A percentile compares a stretch with the other conserved stretches of the same genome.
phyloP scores from a whole-genome alignment of 1,284 basidiomycete genomes.

The Trichosporon sp. region DNA sequence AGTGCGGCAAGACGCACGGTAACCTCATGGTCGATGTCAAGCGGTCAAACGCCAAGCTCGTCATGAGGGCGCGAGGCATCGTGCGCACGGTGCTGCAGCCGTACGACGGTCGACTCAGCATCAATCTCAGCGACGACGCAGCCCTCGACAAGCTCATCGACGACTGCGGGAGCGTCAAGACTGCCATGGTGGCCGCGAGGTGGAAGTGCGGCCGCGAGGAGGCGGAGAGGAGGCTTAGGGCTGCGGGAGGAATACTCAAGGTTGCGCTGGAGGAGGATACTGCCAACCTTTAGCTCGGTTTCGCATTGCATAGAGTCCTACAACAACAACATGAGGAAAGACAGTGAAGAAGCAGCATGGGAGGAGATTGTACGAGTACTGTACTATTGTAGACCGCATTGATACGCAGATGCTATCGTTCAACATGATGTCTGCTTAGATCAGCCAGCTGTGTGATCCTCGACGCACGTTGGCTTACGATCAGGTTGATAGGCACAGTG shows the following conservation, averaged over 20 bases:
- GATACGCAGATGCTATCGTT: no score
- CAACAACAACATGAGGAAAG: no score
- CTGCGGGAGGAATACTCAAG: slow-evolving; percentile 15
- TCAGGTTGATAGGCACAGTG: no score
- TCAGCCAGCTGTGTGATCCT: no score
- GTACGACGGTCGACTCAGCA: neutral
- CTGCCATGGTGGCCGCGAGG: slow-evolving; percentile 18
- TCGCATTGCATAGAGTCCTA: no score
- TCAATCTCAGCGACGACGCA: slow-evolving; percentile 9
- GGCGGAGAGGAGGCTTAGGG: slow-evolving; percentile 9
- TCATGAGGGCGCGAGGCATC: slow-evolving; percentile 12
- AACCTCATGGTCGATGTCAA: slow-evolving; percentile 20
- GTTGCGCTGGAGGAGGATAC: slow-evolving; percentile 3
- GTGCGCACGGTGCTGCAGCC: slow-evolving; percentile 12
- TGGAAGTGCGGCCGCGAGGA: slow-evolving; percentile 14
- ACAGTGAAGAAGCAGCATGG: no score
- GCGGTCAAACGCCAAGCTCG: slow-evolving; percentile 12
- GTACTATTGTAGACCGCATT: no score
- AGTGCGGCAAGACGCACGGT: slow-evolving; percentile 24
- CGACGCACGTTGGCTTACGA: no score
- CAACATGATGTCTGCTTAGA: no score
- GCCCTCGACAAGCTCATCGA: slow-evolving; percentile 17
- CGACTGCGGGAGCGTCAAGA: slow-evolving; percentile 17
- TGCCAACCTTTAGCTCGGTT: neutral
- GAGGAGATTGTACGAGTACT: neutral